phyloP scores from a whole-genome alignment of 345 rosid genomes.

The Gossypium bickii region DNA sequence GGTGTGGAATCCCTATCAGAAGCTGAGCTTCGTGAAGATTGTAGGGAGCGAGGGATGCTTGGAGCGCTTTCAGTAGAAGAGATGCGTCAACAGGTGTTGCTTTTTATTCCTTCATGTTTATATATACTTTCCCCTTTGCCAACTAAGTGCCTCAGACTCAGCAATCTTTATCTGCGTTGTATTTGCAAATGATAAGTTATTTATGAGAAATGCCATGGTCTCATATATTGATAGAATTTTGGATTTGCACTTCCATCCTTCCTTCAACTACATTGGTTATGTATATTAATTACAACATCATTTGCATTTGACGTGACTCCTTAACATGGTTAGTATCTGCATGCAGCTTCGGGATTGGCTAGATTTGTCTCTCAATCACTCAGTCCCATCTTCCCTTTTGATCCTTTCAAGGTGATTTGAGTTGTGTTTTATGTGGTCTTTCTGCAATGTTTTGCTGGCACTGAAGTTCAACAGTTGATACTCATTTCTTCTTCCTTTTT shows the following conservation, averaged over 20 bases:
- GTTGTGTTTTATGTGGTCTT: conserved; percentile 78
- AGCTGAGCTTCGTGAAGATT: conserved; percentile 86
- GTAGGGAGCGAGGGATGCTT: conserved; percentile 91
- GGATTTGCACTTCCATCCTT: background rate
- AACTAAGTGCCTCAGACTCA: background rate
- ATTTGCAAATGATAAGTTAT: background rate
- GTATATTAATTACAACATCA: conserved; percentile 9
- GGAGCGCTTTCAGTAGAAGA: conserved; percentile 82
- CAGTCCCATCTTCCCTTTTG: conserved; percentile 89
- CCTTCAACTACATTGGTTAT: background rate
- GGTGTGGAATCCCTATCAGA: conserved; percentile 90
- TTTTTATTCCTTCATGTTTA: background rate
- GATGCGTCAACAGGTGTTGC: conserved; percentile 78
- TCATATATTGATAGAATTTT: background rate
- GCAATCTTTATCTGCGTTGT: background rate
- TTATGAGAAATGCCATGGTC: background rate
- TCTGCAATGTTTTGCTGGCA: conserved; percentile 48
- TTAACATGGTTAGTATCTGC: conserved; percentile 15
- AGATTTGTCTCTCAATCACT: conserved; percentile 84
- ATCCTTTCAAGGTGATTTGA: conserved; percentile 84
- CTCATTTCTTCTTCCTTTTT: conserved; percentile 5
- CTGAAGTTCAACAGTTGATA: background rate
- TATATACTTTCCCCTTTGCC: background rate
- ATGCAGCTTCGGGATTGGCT: conserved; percentile 87
- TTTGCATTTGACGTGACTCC: conserved; percentile 16